Percentiles rank a stretch among this genome's conserved stretches.
phyloP scores from a whole-genome alignment of 2,329 filamentous ascomycete genomes.

The Dactylellina parvicollis region DNA sequence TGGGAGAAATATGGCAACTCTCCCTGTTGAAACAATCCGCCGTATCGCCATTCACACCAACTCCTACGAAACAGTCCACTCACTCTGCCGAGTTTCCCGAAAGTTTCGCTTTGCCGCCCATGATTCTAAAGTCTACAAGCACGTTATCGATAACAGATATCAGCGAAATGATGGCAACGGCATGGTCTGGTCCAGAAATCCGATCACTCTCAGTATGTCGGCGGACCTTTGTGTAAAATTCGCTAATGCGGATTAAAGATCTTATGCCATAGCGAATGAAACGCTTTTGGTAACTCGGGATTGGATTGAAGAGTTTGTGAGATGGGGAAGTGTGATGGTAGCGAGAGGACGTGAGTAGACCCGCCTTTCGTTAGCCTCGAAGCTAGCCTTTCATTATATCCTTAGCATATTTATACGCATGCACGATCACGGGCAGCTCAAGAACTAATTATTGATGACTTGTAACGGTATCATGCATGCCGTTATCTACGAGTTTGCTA shows the following conservation, averaged over 20 bases:
- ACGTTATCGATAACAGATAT: conserved; percentile 7
- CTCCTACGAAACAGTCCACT: conserved; percentile 12
- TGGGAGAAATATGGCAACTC: conserved; percentile 10
- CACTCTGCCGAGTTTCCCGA: conserved; percentile 19
- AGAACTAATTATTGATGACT: no score
- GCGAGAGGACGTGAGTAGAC: conserved; percentile 23
- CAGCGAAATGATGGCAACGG: not conserved
- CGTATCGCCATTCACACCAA: conserved; percentile 16
- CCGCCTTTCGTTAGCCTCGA: not conserved
- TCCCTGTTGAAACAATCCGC: conserved; percentile 30
- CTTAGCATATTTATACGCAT: no score
- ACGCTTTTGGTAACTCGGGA: not conserved
- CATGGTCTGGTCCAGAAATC: not conserved
- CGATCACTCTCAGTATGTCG: not conserved
- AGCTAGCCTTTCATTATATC: no score
- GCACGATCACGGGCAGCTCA: no score
- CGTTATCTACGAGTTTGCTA: no score
- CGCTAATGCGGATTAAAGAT: conserved; percentile 20
- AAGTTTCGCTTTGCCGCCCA: conserved; percentile 18
- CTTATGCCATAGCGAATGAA: not conserved
- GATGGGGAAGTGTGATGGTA: conserved; percentile 11
- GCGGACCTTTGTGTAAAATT: not conserved
- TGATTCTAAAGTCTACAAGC: conserved; percentile 28
- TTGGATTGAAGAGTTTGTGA: not conserved
- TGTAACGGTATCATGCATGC: no score